phyloP scores from a whole-genome alignment of 129 eudicot genomes.

The Smallanthus sonchifolius region DNA sequence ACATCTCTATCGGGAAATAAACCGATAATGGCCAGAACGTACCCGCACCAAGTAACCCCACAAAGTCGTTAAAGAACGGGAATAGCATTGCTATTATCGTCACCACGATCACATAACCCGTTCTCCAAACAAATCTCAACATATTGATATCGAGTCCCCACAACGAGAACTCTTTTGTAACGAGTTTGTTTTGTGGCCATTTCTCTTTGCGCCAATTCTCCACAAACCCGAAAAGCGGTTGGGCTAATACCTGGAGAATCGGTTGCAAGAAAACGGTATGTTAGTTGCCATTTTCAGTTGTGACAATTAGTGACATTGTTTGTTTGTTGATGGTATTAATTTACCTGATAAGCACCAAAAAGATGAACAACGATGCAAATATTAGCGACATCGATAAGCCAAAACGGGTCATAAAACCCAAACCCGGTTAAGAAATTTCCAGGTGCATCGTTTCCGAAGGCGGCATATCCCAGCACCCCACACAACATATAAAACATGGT shows the following conservation, averaged over 20 bases:
- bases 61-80: conserved; percentile 72
- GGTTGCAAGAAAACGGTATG: not conserved
- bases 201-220: conserved; percentile 40
- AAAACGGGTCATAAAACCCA: conserved; percentile 71
- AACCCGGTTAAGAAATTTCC: conserved; percentile 79
- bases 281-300: conserved; percentile 14
- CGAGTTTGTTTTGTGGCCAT: conserved; percentile 52
- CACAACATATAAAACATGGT: conserved; percentile 56
- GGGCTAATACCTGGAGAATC: conserved; percentile 45
- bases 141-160: conserved; percentile 34
- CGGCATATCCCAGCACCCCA: conserved; percentile 64
- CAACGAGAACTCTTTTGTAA: conserved; percentile 25
- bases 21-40: conserved; percentile 79
- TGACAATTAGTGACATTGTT: not conserved
- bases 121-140: conserved; percentile 62
- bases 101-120: conserved; percentile 43
- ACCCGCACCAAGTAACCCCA: conserved; percentile 65
- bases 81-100: conserved; percentile 56
- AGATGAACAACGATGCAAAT: conserved; percentile 63
- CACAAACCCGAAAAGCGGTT: conserved; percentile 55
- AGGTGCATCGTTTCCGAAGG: conserved; percentile 67
- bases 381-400: conserved; percentile 67
- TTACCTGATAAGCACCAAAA: conserved; percentile 78
- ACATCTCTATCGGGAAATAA: conserved; percentile 70
- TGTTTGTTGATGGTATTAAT: not conserved